Conservation (phyloP, 139 green algal species). For the Limnomonas spitsbergensis region DNA sequence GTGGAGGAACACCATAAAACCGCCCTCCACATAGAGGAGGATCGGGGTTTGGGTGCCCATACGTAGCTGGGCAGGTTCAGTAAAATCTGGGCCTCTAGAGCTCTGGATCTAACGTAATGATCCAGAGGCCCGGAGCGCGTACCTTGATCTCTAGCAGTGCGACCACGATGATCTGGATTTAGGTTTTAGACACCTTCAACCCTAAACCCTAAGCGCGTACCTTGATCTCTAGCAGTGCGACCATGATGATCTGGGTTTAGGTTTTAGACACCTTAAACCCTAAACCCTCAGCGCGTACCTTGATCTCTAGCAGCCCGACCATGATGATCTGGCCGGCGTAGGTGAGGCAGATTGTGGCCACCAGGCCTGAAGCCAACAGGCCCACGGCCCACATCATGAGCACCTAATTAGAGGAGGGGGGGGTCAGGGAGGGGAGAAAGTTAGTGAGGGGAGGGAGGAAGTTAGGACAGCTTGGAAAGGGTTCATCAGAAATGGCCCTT, state of each 20-base stretch:
- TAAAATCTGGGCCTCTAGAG: too few relatives aligned
- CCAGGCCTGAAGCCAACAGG: conserved; percentile 57
- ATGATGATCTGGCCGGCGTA: conserved; percentile 72
- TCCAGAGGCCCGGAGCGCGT: not conserved
- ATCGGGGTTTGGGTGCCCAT: too few relatives aligned
- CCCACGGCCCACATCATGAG: conserved; percentile 45
- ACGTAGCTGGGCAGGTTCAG: too few relatives aligned
- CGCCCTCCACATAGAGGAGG: too few relatives aligned
- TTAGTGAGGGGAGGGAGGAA: not conserved
- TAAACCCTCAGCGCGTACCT: not conserved
- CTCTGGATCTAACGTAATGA: too few relatives aligned
- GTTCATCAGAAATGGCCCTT: too few relatives aligned
- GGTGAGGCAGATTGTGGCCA: conserved; percentile 57
- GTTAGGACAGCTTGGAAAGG: too few relatives aligned
- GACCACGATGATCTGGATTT: conserved; percentile 66
- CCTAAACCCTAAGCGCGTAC: not conserved
- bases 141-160: conserved; percentile 56
- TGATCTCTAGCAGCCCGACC: conserved; percentile 59
- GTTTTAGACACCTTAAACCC: too few relatives aligned
- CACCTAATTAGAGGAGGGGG: too few relatives aligned
- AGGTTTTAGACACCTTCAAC: too few relatives aligned
- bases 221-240: conserved; percentile 55
- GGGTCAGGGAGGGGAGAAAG: too few relatives aligned
- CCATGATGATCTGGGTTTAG: conserved; percentile 72
- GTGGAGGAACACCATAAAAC: too few relatives aligned